Percentiles rank a stretch among this genome's conserved stretches.
phyloP scores from a whole-genome alignment of 2,329 filamentous ascomycete genomes.

The Biscogniauxia sp. region DNA sequence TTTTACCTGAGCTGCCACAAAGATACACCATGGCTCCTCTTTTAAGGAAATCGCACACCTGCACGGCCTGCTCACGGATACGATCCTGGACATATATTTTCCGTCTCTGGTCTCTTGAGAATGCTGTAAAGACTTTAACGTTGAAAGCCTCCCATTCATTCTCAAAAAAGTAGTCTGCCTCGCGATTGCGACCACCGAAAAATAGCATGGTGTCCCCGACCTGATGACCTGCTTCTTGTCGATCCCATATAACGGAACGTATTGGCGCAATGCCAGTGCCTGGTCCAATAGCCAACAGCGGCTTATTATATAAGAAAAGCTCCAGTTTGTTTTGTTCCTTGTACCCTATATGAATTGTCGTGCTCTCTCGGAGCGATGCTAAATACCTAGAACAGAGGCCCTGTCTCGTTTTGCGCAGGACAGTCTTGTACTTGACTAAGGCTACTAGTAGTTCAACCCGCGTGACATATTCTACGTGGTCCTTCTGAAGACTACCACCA shows the following conservation, averaged over 20 bases:
- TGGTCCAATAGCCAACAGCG: conserved; percentile 76
- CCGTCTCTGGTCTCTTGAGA: conserved; percentile 63
- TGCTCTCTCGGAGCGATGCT: conserved; percentile 57
- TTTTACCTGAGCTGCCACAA: conserved; percentile 57
- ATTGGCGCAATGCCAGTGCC: conserved; percentile 88
- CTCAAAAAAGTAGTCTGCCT: conserved; percentile 77
- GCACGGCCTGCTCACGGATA: conserved; percentile 42
- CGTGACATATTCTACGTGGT: conserved; percentile 32
- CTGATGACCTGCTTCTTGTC: conserved; percentile 36
- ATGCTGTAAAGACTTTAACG: conserved; percentile 60
- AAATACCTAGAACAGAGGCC: conserved; percentile 92
- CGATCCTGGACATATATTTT: conserved; percentile 58
- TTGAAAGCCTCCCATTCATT: conserved; percentile 65
- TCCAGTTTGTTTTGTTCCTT: conserved; percentile 27
- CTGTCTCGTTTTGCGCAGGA: conserved; percentile 78
- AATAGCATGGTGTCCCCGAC: conserved; percentile 56
- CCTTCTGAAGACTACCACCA: conserved; percentile 48
- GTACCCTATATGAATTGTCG: conserved; percentile 56
- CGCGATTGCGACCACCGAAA: conserved; percentile 76
- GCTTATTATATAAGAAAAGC: conserved; percentile 32
- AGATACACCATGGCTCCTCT: conserved; percentile 48
- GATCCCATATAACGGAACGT: conserved; percentile 75
- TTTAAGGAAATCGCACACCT: conserved; percentile 38
- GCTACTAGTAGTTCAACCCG: conserved; percentile 74
- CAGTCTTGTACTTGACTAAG: conserved; percentile 86